Evolutionary conservation across 179 eudicot species (phyloP).

Genomic region (Monotropa hypopitys): DNA sequence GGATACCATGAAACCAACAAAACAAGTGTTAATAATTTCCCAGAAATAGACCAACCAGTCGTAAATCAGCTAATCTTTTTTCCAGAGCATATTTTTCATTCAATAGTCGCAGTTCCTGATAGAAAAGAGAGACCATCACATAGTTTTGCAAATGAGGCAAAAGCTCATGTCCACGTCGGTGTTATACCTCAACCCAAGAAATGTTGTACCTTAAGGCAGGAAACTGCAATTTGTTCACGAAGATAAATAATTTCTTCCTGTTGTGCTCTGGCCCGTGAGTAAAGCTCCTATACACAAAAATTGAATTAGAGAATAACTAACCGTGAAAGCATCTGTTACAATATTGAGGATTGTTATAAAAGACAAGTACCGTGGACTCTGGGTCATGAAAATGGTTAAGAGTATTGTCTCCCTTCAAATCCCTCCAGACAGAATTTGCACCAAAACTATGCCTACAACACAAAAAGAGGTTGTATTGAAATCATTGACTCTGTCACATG

Average conservation of each 20-base stretch:
- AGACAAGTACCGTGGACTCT: constrained; percentile 38
- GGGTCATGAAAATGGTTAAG: constrained; percentile 27
- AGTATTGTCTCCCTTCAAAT: constrained; percentile 26
- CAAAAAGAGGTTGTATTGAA: constrained; percentile 4
- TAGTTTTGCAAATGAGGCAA: constrained; percentile 7
- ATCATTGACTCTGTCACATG: neutral
- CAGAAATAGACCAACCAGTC: constrained; percentile 52
- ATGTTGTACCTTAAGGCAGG: constrained; percentile 50
- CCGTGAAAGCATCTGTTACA: neutral
- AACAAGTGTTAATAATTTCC: neutral
- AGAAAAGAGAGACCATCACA: constrained; percentile 14
- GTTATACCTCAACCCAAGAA: constrained; percentile 3
- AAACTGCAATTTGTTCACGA: constrained; percentile 49
- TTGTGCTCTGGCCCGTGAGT: constrained; percentile 42
- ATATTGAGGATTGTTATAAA: neutral
- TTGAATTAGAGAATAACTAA: constrained; percentile 4
- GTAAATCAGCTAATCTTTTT: constrained; percentile 61
- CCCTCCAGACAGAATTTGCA: constrained; percentile 33
- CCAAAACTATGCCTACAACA: constrained; percentile 30
- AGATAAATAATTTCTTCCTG: constrained; percentile 54
- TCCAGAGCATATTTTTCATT: constrained; percentile 74
- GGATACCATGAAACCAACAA: neutral
- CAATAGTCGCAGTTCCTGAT: constrained; percentile 68
- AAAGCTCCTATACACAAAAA: constrained; percentile 45
- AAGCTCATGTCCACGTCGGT: neutral